Conservation (phyloP, 306 rosid genomes). For the Urtica urens region DNA sequence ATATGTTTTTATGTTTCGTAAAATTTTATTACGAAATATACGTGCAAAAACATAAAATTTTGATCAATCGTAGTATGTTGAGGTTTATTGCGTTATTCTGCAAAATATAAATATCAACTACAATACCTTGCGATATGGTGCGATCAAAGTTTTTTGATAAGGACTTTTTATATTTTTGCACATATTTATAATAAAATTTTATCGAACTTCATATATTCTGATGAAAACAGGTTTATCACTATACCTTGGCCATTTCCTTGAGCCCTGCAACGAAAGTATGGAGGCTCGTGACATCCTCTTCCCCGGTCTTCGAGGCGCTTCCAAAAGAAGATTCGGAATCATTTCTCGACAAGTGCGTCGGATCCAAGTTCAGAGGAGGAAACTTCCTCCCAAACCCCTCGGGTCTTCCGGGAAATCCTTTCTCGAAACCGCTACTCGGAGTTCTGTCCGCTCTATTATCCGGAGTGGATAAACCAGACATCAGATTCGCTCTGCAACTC, state of each 20-base stretch:
- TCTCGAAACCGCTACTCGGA: constrained; percentile 55
- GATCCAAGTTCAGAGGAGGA: constrained; percentile 35
- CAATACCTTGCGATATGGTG: no score
- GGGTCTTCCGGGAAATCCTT: constrained; percentile 81
- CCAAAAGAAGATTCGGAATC: constrained; percentile 77
- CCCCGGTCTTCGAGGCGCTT: constrained; percentile 54
- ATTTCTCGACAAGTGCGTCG: constrained; percentile 36
- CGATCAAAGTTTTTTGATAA: no score
- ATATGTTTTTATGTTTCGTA: no score
- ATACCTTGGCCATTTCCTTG: constrained; percentile 78
- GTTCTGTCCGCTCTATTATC: constrained; percentile 51
- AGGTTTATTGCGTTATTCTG: no score
- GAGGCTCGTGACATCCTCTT: constrained; percentile 68
- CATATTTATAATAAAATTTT: no score
- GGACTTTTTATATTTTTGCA: no score
- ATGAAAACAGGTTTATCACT: no score
- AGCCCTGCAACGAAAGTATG: constrained; percentile 82
- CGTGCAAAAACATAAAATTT: no score
- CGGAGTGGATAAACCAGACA: constrained; percentile 38
- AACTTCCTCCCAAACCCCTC: constrained; percentile 46
- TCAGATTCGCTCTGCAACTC: constrained; percentile 60
- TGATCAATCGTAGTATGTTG: no score
- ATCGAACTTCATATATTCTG: no score
- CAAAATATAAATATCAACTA: no score
- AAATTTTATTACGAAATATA: no score